These are phyloP conservation scores for Debaryomyces castellii DNA, from an alignment of 805 yeast genomes.

Conservation along the genomic window DNA sequence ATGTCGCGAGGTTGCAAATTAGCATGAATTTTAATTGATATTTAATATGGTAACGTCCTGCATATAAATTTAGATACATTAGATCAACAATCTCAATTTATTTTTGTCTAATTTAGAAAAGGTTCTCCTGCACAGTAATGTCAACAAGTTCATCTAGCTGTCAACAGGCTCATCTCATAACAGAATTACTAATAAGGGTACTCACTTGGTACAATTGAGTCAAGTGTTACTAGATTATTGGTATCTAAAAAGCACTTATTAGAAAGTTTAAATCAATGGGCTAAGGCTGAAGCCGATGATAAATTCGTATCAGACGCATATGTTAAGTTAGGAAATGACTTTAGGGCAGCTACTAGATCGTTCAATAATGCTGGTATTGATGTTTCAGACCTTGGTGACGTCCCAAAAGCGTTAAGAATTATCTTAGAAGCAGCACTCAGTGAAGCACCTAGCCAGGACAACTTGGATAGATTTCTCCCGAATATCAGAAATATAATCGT, in stretches of 20 bases:
- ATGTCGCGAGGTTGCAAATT: neutral
- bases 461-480: constrained; percentile 78
- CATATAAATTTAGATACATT: too few relatives aligned
- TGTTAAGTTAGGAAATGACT: constrained; percentile 91
- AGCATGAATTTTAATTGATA: too few relatives aligned
- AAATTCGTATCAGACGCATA: constrained; percentile 85
- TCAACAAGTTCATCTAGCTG: too few relatives aligned
- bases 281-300: constrained; percentile 74
- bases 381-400: constrained; percentile 83
- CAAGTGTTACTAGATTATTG: constrained; percentile 73
- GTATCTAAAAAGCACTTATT: constrained; percentile 86
- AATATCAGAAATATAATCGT: constrained; percentile 84
- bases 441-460: constrained; percentile 79
- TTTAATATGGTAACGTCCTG: too few relatives aligned
- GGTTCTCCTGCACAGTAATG: too few relatives aligned
- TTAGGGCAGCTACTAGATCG: constrained; percentile 79
- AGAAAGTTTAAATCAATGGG: constrained; percentile 90
- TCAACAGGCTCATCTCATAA: too few relatives aligned
- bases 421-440: constrained; percentile 86
- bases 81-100: too few relatives aligned
- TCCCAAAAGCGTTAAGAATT: constrained; percentile 75
- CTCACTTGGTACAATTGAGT: constrained; percentile 59
- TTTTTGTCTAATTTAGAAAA: too few relatives aligned
- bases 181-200: constrained; percentile 1
- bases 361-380: constrained; percentile 79